Evolutionary conservation across 139 green algal species (phyloP).

Genomic region (Chlamydomonas schloesseri): DNA sequence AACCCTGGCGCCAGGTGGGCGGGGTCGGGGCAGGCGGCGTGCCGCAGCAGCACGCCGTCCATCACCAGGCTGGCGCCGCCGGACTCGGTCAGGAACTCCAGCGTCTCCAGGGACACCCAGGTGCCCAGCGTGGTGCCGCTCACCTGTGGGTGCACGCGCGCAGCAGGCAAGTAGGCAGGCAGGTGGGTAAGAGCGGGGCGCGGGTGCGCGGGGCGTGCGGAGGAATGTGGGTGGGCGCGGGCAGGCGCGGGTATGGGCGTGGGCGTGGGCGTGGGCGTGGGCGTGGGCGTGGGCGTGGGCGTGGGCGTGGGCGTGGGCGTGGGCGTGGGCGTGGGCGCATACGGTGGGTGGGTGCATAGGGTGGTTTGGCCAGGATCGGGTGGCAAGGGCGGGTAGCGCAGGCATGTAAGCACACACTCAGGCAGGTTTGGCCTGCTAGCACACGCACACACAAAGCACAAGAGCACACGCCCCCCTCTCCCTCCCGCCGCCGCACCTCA

Average conservation of each 20-base stretch:
- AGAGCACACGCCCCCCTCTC: background rate
- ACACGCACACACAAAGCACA: too few relatives aligned
- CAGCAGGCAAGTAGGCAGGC: background rate
- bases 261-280: too few relatives aligned
- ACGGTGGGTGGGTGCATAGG: too few relatives aligned
- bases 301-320: too few relatives aligned
- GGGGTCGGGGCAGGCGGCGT: constrained; percentile 16
- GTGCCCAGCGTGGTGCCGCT: constrained; percentile 25
- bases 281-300: too few relatives aligned
- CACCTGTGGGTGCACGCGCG: background rate
- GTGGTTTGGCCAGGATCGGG: too few relatives aligned
- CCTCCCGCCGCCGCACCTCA: background rate
- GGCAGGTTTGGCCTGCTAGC: too few relatives aligned
- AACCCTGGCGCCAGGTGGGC: background rate
- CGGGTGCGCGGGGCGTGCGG: too few relatives aligned
- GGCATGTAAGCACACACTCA: too few relatives aligned
- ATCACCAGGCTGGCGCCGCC: constrained; percentile 3
- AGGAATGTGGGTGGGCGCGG: background rate
- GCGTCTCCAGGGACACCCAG: constrained; percentile 9
- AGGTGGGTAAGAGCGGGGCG: background rate
- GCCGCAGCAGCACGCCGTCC: constrained; percentile 11
- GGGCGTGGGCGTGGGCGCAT: too few relatives aligned
- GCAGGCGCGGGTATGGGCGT: background rate
- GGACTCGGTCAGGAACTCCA: constrained; percentile 23
- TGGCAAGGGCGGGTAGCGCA: too few relatives aligned